Evolutionary conservation across 2,329 filamentous ascomycete genomes (phyloP), one percentile per base, ranked within the genome.

Genomic region (Colletotrichum graminicola): DNA sequence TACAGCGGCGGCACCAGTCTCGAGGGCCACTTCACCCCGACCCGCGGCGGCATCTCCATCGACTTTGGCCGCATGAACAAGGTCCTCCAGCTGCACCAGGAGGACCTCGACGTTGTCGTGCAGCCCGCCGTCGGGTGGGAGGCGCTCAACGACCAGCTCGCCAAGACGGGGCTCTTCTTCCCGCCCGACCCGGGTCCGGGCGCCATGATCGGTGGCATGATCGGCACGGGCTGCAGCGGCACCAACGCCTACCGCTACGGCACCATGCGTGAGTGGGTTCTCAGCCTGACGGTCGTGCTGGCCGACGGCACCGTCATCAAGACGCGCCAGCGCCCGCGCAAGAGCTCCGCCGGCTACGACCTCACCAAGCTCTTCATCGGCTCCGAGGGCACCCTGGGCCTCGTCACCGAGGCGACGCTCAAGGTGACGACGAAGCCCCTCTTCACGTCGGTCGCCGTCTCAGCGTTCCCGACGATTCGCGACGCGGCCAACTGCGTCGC

Each of bases 241-340:
- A 97, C 94, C 18, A 97, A 97, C 79, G 92, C 94, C 21, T 97
- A 97, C 83, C 88, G 94, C 69, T 97, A 97, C 80, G 95, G 94
- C 73, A 97, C 94, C 2, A 97, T 97, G 94, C 91, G 93, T 73
- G 94, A 97, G 79, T 97, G 94, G 94, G 95, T 97, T 16, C 83
- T 97, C 29, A 92, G 89, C 65, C 82, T 97, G 75, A 97, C 94
- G 0, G 93, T 97, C 5, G 94, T 97, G 14, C 87, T 97, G 76
- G 94, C 94, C 23, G 95, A 97, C 80, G 94, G 94, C 61, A 97
- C 94, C 1, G 82, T 97, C 62, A 92, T 98, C 82, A 95, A 95
- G 85, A 98, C 95, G 14, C 88, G 93, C 73, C 94, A 97, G 81
- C 89, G 94, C 60, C 94, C 94, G 14, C 89, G 94, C 75, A 98